phyloP scores from a whole-genome alignment of 345 rosid species.

The Firmiana major region DNA sequence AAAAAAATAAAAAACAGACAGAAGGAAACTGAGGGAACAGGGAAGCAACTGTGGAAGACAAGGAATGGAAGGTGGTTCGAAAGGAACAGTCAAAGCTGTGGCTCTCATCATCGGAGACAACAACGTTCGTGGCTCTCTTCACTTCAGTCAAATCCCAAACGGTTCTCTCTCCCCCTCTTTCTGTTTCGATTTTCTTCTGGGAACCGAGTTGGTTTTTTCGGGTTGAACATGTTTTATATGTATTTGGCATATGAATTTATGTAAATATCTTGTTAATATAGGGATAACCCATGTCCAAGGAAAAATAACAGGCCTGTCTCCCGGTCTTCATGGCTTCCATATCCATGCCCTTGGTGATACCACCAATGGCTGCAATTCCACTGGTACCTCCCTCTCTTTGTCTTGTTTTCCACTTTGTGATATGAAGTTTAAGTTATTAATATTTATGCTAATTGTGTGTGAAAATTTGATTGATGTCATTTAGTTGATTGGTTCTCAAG shows the following conservation, averaged over 20 bases:
- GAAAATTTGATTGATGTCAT: not conserved
- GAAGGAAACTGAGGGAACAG: not conserved
- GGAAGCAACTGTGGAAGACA: not conserved
- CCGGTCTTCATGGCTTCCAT: conserved; percentile 89
- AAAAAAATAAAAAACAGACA: too few relatives aligned
- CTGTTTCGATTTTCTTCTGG: not conserved
- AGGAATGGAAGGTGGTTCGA: conserved; percentile 40
- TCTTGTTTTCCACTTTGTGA: not conserved
- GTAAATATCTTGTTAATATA: conserved; percentile 20
- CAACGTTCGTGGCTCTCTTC: conserved; percentile 63
- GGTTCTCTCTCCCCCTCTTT: conserved; percentile 37
- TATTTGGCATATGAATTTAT: not conserved
- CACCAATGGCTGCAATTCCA: conserved; percentile 94
- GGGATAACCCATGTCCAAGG: conserved; percentile 78
- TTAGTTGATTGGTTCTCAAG: not conserved
- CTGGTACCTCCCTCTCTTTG: conserved; percentile 38
- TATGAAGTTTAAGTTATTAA: not conserved
- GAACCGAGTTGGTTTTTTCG: not conserved
- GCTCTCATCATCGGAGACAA: conserved; percentile 66
- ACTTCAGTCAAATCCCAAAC: conserved; percentile 50
- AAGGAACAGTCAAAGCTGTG: conserved; percentile 66
- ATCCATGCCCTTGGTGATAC: conserved; percentile 92
- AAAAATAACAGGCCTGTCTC: conserved; percentile 66
- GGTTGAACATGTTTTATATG: not conserved
- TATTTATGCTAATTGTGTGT: not conserved